A percentile compares a stretch with the other conserved stretches of the same genome.
These are phyloP conservation scores for Aechmea fasciata DNA, from an alignment of 176 grass and related monocot genomes.

Conservation along the genomic window DNA sequence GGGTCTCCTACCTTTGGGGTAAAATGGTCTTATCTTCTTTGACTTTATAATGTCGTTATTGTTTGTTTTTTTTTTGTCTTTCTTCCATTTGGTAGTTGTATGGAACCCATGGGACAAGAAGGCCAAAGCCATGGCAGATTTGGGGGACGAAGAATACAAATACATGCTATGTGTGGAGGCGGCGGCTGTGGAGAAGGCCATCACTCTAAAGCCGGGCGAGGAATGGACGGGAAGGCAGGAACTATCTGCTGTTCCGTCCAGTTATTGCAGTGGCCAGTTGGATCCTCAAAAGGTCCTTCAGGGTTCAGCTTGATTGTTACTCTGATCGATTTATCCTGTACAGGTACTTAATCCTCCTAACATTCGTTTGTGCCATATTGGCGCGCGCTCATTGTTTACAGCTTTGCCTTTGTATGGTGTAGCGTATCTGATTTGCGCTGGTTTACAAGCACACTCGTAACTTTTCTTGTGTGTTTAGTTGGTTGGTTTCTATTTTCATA, in stretches of 20 bases:
- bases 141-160: constrained; percentile 88
- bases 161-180: constrained; percentile 72
- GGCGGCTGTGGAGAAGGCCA: constrained; percentile 57
- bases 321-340: constrained; percentile 15
- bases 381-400: no score
- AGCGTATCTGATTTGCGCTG: no score
- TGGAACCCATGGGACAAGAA: constrained; percentile 95
- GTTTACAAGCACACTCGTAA: no score
- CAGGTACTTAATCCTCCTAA: constrained; percentile 17
- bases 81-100: constrained; percentile 36
- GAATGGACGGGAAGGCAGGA: constrained; percentile 84
- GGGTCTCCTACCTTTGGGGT: neutral
- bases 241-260: constrained; percentile 71
- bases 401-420: no score
- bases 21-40: neutral
- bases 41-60: neutral
- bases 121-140: constrained; percentile 51
- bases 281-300: constrained; percentile 73
- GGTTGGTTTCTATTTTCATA: no score
- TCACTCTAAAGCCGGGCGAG: constrained; percentile 76
- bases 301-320: constrained; percentile 24
- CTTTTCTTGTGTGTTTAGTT: no score
- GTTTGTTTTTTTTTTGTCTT: neutral
- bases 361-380: no score
- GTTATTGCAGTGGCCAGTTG: constrained; percentile 83